A percentile compares a stretch with the other conserved stretches of the same genome.
Evolutionary conservation across 257 asterid species (phyloP).

Genomic region (Plectranthus barbatus): DNA sequence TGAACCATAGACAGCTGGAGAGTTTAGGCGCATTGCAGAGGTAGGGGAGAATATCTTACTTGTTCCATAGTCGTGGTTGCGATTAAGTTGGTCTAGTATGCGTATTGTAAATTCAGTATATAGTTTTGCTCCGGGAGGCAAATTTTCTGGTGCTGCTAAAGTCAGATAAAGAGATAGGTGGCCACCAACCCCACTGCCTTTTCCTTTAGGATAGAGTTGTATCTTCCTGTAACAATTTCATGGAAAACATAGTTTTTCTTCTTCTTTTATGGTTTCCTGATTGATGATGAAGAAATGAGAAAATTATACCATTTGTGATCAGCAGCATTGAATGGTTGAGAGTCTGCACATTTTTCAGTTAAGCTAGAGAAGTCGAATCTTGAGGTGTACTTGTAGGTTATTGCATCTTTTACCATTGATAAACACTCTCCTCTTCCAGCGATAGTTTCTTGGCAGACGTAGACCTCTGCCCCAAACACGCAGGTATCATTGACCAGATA

Average conservation of each 20-base stretch:
- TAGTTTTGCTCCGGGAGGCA: conserved; percentile 30
- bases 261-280: no score
- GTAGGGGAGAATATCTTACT: conserved; percentile 23
- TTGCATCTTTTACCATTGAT: conserved; percentile 50
- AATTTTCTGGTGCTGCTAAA: conserved; percentile 43
- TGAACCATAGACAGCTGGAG: no score
- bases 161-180: conserved; percentile 46
- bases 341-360: conserved; percentile 29
- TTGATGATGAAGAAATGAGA: background rate
- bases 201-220: conserved; percentile 50
- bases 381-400: conserved; percentile 35
- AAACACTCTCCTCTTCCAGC: conserved; percentile 40
- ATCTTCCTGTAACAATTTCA: conserved; percentile 42
- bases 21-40: background rate
- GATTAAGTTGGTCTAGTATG: conserved; percentile 37
- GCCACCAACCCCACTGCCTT: conserved; percentile 43
- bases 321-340: conserved; percentile 42
- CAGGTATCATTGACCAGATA: conserved; percentile 45
- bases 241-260: background rate
- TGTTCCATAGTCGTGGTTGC: conserved; percentile 31
- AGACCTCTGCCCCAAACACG: conserved; percentile 63
- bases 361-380: conserved; percentile 26
- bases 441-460: conserved; percentile 33
- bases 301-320: conserved; percentile 36
- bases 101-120: conserved; percentile 52